Percentiles rank a stretch among this genome's conserved stretches.
Conservation (phyloP, 176 grass and related monocot genomes). For the Rhynchospora tenuis region DNA sequence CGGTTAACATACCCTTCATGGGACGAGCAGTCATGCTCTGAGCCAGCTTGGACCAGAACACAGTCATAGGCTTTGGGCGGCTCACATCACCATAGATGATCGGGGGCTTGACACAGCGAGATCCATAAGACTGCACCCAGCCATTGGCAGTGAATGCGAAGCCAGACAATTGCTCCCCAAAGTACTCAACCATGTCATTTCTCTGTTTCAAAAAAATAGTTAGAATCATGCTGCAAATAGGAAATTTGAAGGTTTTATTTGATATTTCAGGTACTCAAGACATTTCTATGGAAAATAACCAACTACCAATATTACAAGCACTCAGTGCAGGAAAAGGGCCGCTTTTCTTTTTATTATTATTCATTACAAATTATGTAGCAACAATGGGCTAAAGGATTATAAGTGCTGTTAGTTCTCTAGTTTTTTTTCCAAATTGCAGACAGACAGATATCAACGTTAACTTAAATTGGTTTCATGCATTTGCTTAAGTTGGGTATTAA, state of each 20-base stretch:
- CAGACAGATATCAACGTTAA: not conserved
- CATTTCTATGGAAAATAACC: not conserved
- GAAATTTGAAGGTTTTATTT: not conserved
- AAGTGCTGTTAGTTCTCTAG: not conserved
- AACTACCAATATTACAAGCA: not conserved
- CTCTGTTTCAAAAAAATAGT: slow-evolving; percentile 46
- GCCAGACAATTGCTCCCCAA: slow-evolving; percentile 90
- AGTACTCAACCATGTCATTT: slow-evolving; percentile 99
- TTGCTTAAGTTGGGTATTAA: slow-evolving; percentile 24
- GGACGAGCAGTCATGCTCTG: slow-evolving; percentile 92
- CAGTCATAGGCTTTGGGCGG: slow-evolving; percentile 89
- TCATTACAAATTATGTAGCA: not conserved
- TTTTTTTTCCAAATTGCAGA: not conserved
- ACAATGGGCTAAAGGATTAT: not conserved
- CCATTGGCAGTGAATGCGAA: slow-evolving; percentile 97
- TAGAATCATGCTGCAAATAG: not conserved
- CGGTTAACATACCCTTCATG: slow-evolving; percentile 99
- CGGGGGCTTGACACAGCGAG: slow-evolving; percentile 89
- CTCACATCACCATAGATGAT: slow-evolving; percentile 97
- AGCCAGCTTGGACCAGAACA: slow-evolving; percentile 84
- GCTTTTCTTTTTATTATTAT: not conserved
- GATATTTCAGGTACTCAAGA: not conserved
- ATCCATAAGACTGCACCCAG: slow-evolving; percentile 98
- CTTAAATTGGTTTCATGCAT: not conserved
- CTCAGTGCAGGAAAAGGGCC: not conserved